Evolutionary conservation across 495 filamentous ascomycete species (phyloP), one percentile per base, ranked within the genome.

Genomic region (Letharia lupina): DNA sequence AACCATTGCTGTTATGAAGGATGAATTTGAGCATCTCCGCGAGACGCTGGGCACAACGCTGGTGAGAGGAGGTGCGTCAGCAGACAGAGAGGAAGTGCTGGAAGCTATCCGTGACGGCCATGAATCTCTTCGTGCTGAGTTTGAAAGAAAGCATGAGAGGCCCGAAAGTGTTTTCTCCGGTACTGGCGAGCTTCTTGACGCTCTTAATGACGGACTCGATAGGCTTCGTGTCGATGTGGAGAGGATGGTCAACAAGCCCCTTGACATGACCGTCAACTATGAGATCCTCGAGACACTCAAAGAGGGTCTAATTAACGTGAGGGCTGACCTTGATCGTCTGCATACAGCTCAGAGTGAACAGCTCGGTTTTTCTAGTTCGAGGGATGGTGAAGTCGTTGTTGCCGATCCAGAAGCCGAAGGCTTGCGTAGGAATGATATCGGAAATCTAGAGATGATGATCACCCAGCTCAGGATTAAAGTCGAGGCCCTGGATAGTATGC

Each of bases 241-340:
- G 65, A 91, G 86, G 69, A 81, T 93, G 18, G 75, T 86, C 33
- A 85, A 92, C 68, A 91, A 91, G 78, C 89, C 91, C 9, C 79
- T 85, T 2, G 89, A 91, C 67, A 83, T 91, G 74, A 91, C 89
- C 23, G 86, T 87, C 35, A 90, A 86, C 64, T 87, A 91, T 62
- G 91, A 96, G 71, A 92, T 96, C 57, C 81, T 96, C 8, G 90
- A 96, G 62, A 88, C 90, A 3, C 81, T 97, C 60, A 94, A 88
- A 69, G 86, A 86, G 52, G 92, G 92, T 0, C 76, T 96, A 16
- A 84, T 86, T 47, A 81, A 79, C 37, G 79, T 96, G 44, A 85
- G 86, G 67, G 78, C 84, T 39, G 92, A 96, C 42, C 87, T 96
- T 65, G 89, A 93, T 50, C 78, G 78, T n/a, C 77, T 97, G 50